Conservation (phyloP, 2,329 filamentous ascomycete species). For the Botrytis tulipae region DNA sequence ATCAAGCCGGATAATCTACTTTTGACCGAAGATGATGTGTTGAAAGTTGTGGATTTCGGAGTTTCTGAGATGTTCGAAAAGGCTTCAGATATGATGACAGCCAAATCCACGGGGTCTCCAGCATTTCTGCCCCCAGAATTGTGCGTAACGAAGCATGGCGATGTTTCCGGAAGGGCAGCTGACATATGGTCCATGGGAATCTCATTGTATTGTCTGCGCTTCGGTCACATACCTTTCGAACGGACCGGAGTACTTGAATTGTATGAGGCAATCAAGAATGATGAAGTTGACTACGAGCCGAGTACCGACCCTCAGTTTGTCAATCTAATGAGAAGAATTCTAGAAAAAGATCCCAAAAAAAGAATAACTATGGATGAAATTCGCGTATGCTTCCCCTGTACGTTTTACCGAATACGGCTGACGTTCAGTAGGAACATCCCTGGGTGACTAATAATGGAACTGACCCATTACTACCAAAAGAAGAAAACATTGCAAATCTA, state of each 20-base stretch:
- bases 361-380: slow-evolving; percentile 81
- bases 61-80: slow-evolving; percentile 99
- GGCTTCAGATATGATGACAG: slow-evolving; percentile 79
- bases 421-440: slow-evolving; percentile 67
- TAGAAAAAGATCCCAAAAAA: slow-evolving; percentile 82
- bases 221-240: slow-evolving; percentile 85
- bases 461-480: slow-evolving; percentile 74
- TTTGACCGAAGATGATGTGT: slow-evolving; percentile 83
- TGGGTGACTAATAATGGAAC: slow-evolving; percentile 85
- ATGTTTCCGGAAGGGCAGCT: slow-evolving; percentile 83
- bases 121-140: slow-evolving; percentile 93
- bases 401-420: slow-evolving; percentile 14
- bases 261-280: slow-evolving; percentile 80
- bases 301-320: slow-evolving; percentile 67
- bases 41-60: slow-evolving; percentile 98
- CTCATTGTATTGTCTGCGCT: slow-evolving; percentile 87
- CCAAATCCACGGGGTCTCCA: slow-evolving; percentile 90
- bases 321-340: slow-evolving; percentile 68
- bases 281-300: slow-evolving; percentile 60
- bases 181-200: slow-evolving; percentile 99
- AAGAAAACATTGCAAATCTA: slow-evolving; percentile 81
- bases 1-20: slow-evolving; percentile 98
- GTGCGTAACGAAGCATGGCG: slow-evolving; percentile 80
- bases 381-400: slow-evolving; percentile 57
- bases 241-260: slow-evolving; percentile 76